phyloP scores from a whole-genome alignment of 495 filamentous ascomycete genomes.

The Hyaloscypha variabilis region DNA sequence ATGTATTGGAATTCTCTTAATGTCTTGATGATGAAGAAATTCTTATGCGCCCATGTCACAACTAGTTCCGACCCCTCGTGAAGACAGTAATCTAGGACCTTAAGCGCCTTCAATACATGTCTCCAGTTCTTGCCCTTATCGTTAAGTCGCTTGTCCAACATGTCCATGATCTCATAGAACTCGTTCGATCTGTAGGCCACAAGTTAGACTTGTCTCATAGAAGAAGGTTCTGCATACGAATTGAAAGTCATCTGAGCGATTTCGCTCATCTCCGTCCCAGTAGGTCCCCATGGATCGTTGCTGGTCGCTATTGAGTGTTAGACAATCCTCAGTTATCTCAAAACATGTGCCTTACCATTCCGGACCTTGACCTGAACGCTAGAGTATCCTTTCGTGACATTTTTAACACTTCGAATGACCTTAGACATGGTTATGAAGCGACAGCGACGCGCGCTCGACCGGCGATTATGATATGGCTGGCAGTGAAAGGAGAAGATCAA shows the following conservation, averaged over 20 bases:
- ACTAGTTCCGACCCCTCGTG: slow-evolving; percentile 97
- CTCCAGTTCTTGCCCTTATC: slow-evolving; percentile 99
- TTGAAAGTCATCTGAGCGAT: slow-evolving; percentile 97
- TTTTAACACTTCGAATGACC: slow-evolving; percentile 97
- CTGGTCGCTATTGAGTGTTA: slow-evolving; percentile 72
- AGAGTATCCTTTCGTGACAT: slow-evolving; percentile 99
- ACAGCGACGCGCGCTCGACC: slow-evolving; percentile 1
- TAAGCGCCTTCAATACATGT: slow-evolving; percentile 96
- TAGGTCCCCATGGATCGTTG: slow-evolving; percentile 99
- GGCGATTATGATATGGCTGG: neutral
- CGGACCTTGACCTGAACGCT: slow-evolving; percentile 97
- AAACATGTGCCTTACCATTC: slow-evolving; percentile 74
- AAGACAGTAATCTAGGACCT: slow-evolving; percentile 96
- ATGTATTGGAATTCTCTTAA: slow-evolving; percentile 94
- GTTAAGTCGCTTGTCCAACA: slow-evolving; percentile 98
- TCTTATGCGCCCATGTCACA: slow-evolving; percentile 97
- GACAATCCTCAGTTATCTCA: neutral
- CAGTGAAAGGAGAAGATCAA: neutral
- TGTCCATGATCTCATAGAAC: slow-evolving; percentile 99
- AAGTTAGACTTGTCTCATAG: slow-evolving; percentile 6
- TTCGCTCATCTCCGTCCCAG: slow-evolving; percentile 97
- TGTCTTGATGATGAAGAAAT: slow-evolving; percentile 98
- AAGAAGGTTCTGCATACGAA: slow-evolving; percentile 62
- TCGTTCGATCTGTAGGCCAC: slow-evolving; percentile 72
- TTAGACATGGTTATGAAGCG: slow-evolving; percentile 77